Conservation (phyloP, 1,139 yeast species). For the Saccharomyces hybrid region DNA sequence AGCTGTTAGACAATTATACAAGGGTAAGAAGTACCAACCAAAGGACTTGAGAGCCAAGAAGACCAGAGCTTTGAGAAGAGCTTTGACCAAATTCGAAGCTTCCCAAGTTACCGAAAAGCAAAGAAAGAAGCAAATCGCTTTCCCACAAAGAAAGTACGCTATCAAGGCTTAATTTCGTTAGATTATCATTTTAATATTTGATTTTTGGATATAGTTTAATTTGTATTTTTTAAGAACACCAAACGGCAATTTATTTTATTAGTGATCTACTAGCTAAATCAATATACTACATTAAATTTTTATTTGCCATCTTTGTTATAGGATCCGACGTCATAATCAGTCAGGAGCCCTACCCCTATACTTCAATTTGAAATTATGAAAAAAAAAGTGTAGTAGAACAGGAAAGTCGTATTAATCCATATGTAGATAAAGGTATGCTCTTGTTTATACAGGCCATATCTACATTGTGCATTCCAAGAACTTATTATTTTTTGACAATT, state of each 20-base stretch:
- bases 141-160: conserved; percentile 98
- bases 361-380: not conserved
- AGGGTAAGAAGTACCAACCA: conserved; percentile 94
- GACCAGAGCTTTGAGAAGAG: conserved; percentile 99
- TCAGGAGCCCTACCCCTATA: not conserved
- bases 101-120: conserved; percentile 77
- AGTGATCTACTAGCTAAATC: not conserved
- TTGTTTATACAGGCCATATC: not conserved
- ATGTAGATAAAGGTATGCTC: not conserved
- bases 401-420: not conserved
- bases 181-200: not conserved
- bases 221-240: not conserved
- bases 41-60: conserved; percentile 98
- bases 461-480: not conserved
- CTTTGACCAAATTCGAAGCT: conserved; percentile 83
- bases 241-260: not conserved
- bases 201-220: not conserved
- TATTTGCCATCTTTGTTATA: not conserved
- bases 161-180: conserved; percentile 76
- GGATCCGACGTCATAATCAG: not conserved
- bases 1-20: conserved; percentile 90
- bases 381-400: not conserved
- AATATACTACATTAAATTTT: not conserved
- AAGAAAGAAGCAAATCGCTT: conserved; percentile 78
- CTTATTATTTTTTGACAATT: conserved; percentile 39